phyloP scores from a whole-genome alignment of 179 eudicot species.

The Silene coronaria region DNA sequence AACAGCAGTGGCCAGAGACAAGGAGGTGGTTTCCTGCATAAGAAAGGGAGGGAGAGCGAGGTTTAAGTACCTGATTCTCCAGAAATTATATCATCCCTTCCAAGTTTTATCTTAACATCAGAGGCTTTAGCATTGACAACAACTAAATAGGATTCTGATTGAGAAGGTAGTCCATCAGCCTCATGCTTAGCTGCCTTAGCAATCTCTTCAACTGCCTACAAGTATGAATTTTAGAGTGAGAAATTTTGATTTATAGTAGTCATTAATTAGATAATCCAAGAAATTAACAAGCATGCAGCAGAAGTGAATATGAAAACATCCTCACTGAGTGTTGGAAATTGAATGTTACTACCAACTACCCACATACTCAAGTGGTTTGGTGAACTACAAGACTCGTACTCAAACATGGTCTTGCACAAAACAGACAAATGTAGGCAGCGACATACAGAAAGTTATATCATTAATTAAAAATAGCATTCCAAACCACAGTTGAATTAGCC shows the following conservation, averaged over 20 bases:
- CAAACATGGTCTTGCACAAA: neutral
- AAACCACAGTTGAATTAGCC: neutral
- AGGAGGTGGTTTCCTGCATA: neutral
- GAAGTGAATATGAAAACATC: neutral
- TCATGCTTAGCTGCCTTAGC: constrained; percentile 76
- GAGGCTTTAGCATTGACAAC: constrained; percentile 38
- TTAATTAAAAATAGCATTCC: neutral
- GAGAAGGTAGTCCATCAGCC: constrained; percentile 51
- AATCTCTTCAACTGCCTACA: constrained; percentile 85
- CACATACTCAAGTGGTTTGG: neutral
- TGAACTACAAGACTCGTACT: neutral
- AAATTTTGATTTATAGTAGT: constrained; percentile 1
- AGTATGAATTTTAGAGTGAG: constrained; percentile 18
- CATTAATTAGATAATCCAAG: neutral
- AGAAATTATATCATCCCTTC: constrained; percentile 14
- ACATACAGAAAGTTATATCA: neutral
- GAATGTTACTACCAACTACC: neutral
- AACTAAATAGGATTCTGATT: constrained; percentile 45
- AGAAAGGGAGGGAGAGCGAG: neutral
- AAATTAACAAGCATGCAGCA: neutral
- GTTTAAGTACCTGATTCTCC: constrained; percentile 24
- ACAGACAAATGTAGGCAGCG: neutral
- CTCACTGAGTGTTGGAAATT: neutral
- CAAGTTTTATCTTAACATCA: constrained; percentile 33
- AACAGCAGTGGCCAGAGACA: neutral